These are phyloP conservation scores for Aspergillus sergii DNA, from an alignment of 2,329 filamentous ascomycete species.

Conservation along the genomic window DNA sequence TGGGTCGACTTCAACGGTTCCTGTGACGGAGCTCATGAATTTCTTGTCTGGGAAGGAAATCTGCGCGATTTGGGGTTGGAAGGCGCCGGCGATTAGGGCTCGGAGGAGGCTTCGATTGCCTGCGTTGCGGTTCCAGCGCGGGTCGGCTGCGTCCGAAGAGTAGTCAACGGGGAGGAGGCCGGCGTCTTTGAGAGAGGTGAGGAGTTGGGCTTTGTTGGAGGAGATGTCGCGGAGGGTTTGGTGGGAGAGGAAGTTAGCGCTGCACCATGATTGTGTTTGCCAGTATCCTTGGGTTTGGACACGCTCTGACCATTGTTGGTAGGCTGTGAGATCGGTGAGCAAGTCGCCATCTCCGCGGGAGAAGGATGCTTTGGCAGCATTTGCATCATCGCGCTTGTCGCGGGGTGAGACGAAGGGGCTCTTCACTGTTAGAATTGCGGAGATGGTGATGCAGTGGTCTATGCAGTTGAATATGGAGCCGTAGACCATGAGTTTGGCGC, in stretches of 20 bases:
- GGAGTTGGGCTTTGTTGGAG: conserved; percentile 82
- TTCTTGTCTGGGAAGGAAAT: conserved; percentile 97
- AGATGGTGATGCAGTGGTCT: conserved; percentile 83
- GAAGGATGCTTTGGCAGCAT: conserved; percentile 74
- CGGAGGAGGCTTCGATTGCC: conserved; percentile 60
- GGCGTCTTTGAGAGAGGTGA: conserved; percentile 80
- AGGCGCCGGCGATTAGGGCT: conserved; percentile 71
- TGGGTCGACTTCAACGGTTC: conserved; percentile 88
- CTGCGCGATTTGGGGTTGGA: conserved; percentile 83
- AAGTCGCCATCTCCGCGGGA: conserved; percentile 80
- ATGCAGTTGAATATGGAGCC: conserved; percentile 92
- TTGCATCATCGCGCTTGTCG: conserved; percentile 79
- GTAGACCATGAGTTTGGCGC: conserved; percentile 93
- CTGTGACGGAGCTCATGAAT: conserved; percentile 82
- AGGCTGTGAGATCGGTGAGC: conserved; percentile 82
- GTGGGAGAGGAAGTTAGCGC: conserved; percentile 79
- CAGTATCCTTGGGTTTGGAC: conserved; percentile 50
- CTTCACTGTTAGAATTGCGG: conserved; percentile 85
- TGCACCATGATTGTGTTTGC: conserved; percentile 70
- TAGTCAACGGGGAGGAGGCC: conserved; percentile 69
- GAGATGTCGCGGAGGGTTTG: conserved; percentile 86
- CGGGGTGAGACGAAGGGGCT: conserved; percentile 85
- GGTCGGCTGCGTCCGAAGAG: conserved; percentile 31
- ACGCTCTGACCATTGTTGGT: conserved; percentile 77
- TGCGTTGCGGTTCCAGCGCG: conserved; percentile 39